Evolutionary conservation across 257 asterid species (phyloP).

Genomic region (Solanum megistacrolobum): DNA sequence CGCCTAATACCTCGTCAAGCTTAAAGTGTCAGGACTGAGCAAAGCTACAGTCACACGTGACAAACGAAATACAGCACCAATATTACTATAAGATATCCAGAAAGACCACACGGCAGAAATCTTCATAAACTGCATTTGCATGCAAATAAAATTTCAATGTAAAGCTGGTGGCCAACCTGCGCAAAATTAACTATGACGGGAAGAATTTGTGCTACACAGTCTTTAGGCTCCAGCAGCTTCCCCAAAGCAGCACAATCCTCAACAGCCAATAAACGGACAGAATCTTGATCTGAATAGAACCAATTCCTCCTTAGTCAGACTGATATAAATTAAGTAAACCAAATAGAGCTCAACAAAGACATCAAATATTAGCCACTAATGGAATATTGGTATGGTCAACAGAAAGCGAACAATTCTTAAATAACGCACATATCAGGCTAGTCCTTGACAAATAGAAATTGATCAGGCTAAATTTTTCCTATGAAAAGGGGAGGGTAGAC

Average conservation of each 20-base stretch:
- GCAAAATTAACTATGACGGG: constrained; percentile 34
- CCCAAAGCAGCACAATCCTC: constrained; percentile 35
- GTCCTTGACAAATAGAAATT: not conserved
- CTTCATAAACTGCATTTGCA: not conserved
- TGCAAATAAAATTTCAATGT: not conserved
- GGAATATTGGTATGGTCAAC: not conserved
- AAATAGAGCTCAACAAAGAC: not conserved
- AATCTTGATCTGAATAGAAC: constrained; percentile 26
- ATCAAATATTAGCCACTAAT: not conserved
- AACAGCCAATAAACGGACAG: constrained; percentile 36
- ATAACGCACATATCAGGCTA: not conserved
- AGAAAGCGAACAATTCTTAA: too few species aligned
- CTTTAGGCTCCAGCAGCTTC: constrained; percentile 31
- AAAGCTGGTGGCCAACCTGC: constrained; percentile 13
- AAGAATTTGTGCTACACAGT: constrained; percentile 30
- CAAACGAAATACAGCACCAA: not conserved
- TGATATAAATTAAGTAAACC: not conserved
- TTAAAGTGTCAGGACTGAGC: not conserved
- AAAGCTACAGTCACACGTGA: not conserved
- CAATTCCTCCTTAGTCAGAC: not conserved
- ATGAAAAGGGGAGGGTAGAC: not conserved
- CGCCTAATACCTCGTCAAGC: not conserved
- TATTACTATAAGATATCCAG: not conserved
- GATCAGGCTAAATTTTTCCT: not conserved
- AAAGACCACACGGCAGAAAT: not conserved